phyloP scores from a whole-genome alignment of 2,329 filamentous ascomycete genomes.

The Aureobasidium melanogenum region DNA sequence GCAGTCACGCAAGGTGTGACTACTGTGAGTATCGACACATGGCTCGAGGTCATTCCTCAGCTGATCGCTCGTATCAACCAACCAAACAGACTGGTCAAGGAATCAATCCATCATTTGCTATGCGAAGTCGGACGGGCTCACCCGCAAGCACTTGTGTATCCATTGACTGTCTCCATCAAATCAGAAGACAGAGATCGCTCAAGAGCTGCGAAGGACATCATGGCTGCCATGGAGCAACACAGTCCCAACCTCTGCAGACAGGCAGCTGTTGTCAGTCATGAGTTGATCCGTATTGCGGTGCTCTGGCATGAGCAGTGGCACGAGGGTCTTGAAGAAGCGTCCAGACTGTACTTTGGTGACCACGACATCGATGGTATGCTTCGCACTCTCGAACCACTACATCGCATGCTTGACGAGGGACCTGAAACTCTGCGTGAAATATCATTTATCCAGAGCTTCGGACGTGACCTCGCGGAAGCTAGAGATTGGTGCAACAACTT shows the following conservation, averaged over 20 bases:
- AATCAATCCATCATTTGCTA: conserved; percentile 84
- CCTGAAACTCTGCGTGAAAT: conserved; percentile 92
- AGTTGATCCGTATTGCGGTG: conserved; percentile 93
- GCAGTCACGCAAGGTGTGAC: conserved; percentile 86
- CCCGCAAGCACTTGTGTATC: conserved; percentile 93
- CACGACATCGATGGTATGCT: conserved; percentile 99
- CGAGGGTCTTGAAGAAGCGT: conserved; percentile 93
- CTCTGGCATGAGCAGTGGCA: conserved; percentile 99
- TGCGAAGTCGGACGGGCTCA: conserved; percentile 89
- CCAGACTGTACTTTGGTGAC: conserved; percentile 91
- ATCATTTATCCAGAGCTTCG: conserved; percentile 95
- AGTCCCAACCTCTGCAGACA: conserved; percentile 89
- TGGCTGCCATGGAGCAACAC: conserved; percentile 97
- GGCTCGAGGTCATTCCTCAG: conserved; percentile 97
- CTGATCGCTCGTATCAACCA: conserved; percentile 97
- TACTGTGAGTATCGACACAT: conserved; percentile 91
- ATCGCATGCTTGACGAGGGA: conserved; percentile 67
- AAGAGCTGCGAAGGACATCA: conserved; percentile 81
- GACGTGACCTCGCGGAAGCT: conserved; percentile 87
- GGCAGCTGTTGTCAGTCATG: conserved; percentile 88
- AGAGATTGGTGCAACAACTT: conserved; percentile 94
- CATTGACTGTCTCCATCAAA: conserved; percentile 96
- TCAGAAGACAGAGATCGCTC: conserved; percentile 79
- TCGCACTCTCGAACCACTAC: conserved; percentile 75
- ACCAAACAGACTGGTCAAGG: conserved; percentile 77